A percentile compares a stretch with the other conserved stretches of the same genome.
Evolutionary conservation across 139 green algal species (phyloP).

Genomic region (Closterium sp.): DNA sequence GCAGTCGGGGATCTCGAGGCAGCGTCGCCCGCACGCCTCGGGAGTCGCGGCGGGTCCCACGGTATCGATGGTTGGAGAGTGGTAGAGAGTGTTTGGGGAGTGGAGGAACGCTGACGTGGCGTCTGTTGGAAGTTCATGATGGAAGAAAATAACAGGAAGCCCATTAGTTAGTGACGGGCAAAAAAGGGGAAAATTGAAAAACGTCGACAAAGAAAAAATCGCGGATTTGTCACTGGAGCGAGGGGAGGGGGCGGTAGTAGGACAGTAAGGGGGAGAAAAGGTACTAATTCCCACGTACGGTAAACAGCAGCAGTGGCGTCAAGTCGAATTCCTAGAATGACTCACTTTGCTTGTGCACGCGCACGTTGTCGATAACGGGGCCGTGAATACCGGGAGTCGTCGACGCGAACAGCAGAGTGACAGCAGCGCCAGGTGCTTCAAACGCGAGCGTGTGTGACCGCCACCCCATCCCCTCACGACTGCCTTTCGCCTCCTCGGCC

Average conservation of each 20-base stretch:
- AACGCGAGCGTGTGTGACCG: background rate
- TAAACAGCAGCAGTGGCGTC: background rate
- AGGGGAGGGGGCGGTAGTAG: background rate
- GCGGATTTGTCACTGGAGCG: background rate
- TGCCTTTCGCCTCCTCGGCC: background rate
- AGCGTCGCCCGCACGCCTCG: background rate
- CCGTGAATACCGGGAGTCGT: background rate
- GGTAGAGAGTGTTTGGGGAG: background rate
- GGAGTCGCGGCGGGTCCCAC: background rate
- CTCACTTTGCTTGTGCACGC: conserved; percentile 3
- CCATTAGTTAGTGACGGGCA: background rate
- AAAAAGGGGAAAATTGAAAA: background rate
- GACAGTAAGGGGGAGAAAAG: background rate
- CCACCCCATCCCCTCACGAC: background rate
- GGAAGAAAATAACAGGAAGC: too few relatives aligned
- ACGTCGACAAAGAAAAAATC: background rate
- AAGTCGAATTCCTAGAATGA: background rate
- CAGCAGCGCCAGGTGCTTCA: background rate
- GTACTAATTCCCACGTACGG: background rate
- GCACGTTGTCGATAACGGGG: background rate
- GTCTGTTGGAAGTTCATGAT: background rate
- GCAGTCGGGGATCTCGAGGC: background rate
- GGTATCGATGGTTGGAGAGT: background rate
- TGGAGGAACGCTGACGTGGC: background rate
- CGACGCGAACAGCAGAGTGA: background rate